These are phyloP conservation scores for Vigna unguiculata DNA, from an alignment of 306 rosid genomes.

Conservation along the genomic window DNA sequence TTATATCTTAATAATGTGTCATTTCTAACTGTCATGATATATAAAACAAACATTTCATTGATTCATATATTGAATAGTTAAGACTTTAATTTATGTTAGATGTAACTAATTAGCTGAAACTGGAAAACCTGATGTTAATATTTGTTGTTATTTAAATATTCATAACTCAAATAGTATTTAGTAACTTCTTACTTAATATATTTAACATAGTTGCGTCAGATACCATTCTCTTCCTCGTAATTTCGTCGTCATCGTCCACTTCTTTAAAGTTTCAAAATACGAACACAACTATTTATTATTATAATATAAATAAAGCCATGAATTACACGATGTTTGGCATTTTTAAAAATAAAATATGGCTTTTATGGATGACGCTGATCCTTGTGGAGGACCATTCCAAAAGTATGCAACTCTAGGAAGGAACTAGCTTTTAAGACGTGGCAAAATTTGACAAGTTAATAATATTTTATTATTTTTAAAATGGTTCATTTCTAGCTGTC, in stretches of 20 bases:
- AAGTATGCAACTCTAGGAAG: not conserved
- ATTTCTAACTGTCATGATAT: no score
- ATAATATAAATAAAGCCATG: not conserved
- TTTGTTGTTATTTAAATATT: no score
- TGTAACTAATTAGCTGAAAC: no score
- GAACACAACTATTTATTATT: not conserved
- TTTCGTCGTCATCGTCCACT: not conserved
- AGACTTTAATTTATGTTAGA: no score
- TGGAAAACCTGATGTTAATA: no score
- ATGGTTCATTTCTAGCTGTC: not conserved
- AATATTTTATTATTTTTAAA: not conserved
- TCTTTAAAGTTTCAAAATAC: not conserved
- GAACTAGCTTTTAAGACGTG: not conserved
- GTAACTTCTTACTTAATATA: no score
- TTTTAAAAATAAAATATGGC: not conserved
- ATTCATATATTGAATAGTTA: no score
- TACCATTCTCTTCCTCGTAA: not conserved
- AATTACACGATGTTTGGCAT: not conserved
- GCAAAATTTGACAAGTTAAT: not conserved
- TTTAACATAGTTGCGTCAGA: not conserved
- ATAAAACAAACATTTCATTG: no score
- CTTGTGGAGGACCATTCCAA: not conserved
- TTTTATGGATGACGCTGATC: not conserved
- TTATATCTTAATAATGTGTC: no score
- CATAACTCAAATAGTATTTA: no score